These are phyloP conservation scores for Ophiocordyceps australis DNA, from an alignment of 2,329 filamentous ascomycete genomes.

Conservation along the genomic window DNA sequence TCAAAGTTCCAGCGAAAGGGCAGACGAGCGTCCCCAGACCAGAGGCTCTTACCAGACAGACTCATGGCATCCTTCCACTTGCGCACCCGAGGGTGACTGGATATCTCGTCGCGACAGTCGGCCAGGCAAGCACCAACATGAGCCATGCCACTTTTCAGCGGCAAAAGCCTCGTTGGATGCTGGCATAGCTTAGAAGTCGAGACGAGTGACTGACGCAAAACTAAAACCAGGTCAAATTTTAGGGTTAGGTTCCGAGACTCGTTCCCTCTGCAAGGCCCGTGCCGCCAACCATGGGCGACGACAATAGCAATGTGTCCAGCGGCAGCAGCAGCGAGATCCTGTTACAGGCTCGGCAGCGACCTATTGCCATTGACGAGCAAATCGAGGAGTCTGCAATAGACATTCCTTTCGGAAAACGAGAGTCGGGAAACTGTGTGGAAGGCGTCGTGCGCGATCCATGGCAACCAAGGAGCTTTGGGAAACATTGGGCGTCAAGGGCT, in stretches of 20 bases:
- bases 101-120: conserved; percentile 31
- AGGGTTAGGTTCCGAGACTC: conserved; percentile 93
- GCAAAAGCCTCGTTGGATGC: conserved; percentile 13
- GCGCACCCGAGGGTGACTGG: conserved; percentile 37
- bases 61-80: conserved; percentile 54
- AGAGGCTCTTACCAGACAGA: conserved; percentile 57
- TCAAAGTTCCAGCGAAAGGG: conserved; percentile 43
- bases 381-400: conserved; percentile 26
- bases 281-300: conserved; percentile 16
- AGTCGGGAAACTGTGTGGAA: conserved; percentile 65
- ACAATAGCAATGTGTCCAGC: conserved; percentile 20
- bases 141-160: conserved; percentile 31
- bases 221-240: conserved; percentile 53
- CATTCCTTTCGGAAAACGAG: conserved; percentile 53
- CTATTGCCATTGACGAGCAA: conserved; percentile 22
- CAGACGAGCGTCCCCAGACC: conserved; percentile 59
- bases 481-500: conserved; percentile 5
- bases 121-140: conserved; percentile 15
- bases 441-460: conserved; percentile 40
- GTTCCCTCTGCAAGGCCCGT: conserved; percentile 33
- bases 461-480: conserved; percentile 26
- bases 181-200: conserved; percentile 41
- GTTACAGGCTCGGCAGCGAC: conserved; percentile 44
- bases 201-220: conserved; percentile 60
- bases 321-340: conserved; percentile 31